These are phyloP conservation scores for Acanthamoeba rhysodes DNA, from an alignment of 208 protist species.

Conservation along the genomic window DNA sequence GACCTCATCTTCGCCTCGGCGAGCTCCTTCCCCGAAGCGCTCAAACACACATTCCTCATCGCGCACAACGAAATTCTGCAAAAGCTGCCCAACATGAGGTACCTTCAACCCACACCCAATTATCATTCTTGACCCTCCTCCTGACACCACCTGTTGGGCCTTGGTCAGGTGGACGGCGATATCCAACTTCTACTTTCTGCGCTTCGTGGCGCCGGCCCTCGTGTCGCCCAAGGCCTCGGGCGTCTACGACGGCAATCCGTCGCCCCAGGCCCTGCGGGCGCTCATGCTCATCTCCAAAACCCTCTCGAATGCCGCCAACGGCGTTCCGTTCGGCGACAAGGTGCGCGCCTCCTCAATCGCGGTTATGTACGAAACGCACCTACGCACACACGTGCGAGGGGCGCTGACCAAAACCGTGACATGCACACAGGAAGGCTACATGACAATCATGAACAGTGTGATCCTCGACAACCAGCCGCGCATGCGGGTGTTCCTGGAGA, in stretches of 20 bases:
- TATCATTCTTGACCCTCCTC: no score
- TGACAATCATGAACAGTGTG: slow-evolving; percentile 67
- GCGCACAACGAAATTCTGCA: slow-evolving; percentile 18
- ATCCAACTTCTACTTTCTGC: slow-evolving; percentile 72
- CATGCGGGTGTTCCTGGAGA: slow-evolving; percentile 56
- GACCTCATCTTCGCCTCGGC: slow-evolving; percentile 64
- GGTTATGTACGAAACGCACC: background rate
- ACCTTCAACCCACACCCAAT: background rate
- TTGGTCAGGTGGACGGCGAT: slow-evolving; percentile 14
- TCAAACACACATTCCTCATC: slow-evolving; percentile 47
- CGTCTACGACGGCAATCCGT: slow-evolving; percentile 49
- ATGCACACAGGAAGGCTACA: slow-evolving; percentile 22
- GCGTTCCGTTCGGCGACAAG: slow-evolving; percentile 55
- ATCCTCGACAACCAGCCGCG: slow-evolving; percentile 69
- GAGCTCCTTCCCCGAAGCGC: slow-evolving; percentile 23
- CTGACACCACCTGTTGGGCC: no score
- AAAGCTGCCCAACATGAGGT: slow-evolving; percentile 39
- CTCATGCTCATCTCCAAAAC: slow-evolving; percentile 74
- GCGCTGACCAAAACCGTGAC: no score
- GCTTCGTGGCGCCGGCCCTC: slow-evolving; percentile 63
- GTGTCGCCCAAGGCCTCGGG: slow-evolving; percentile 67
- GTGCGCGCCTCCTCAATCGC: background rate
- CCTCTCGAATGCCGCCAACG: slow-evolving; percentile 65
- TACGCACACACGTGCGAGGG: no score
- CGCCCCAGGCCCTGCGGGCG: slow-evolving; percentile 9